phyloP scores from a whole-genome alignment of 352 stramenopile genomes.

The Phytophthora cactorum region DNA sequence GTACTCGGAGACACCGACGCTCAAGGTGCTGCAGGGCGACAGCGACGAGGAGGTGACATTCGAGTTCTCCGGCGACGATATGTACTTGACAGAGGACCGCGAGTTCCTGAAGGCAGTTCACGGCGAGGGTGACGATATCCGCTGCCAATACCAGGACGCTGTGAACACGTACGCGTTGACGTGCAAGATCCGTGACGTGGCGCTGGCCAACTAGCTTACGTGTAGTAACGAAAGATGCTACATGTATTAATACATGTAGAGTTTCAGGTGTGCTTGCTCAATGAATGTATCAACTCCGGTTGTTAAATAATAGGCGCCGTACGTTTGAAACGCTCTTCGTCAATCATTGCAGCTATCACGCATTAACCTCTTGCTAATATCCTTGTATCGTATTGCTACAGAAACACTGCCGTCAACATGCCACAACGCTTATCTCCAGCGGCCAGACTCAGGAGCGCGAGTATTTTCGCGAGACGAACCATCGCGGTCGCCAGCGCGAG shows the following conservation, averaged over 20 bases:
- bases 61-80: constrained; percentile 37
- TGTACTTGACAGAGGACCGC: constrained; percentile 49
- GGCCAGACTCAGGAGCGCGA: constrained; percentile 65
- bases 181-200: constrained; percentile 50
- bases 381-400: constrained; percentile 23
- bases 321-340: constrained; percentile 13
- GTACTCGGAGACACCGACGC: constrained; percentile 46
- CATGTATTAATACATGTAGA: background rate
- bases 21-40: constrained; percentile 34
- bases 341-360: constrained; percentile 16
- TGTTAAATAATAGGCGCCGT: constrained; percentile 31
- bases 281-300: constrained; percentile 6
- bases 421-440: constrained; percentile 58
- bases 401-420: constrained; percentile 10
- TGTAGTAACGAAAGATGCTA: background rate
- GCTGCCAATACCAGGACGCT: constrained; percentile 37
- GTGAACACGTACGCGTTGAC: constrained; percentile 50
- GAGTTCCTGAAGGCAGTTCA: constrained; percentile 45
- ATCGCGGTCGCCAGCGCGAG: constrained; percentile 44
- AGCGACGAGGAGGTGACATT: constrained; percentile 40
- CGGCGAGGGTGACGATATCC: constrained; percentile 31
- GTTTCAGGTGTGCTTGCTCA: background rate
- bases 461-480: constrained; percentile 38
- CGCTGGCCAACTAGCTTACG: constrained; percentile 29
- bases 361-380: constrained; percentile 30